Base-by-base conservation (phyloP, 768 basidiomycete genomes). In the Rubroboletus satanas region DNA sequence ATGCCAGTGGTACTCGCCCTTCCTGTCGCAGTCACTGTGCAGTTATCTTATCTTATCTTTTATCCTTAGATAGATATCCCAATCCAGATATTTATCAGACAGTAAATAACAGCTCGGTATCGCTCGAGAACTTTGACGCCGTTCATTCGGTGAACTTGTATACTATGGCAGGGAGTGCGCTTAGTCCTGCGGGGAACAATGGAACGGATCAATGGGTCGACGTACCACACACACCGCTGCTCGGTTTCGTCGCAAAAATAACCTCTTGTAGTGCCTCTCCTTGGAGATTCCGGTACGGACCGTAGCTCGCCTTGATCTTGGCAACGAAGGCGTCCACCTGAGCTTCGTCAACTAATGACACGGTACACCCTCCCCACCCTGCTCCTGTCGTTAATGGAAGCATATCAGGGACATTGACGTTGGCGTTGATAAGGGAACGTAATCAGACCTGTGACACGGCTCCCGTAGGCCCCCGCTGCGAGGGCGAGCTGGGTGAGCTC, bases 351-450 rank as follows among this genome's bases (percentile, higher is more conserved):
- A 94, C 85, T 18, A 94, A 79, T 7, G 89, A 91, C 21, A 94
- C 87, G 0, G 88, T 88, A 64, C 91, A 93, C 6, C 93, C 93
- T 36, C 93, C 93, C 92, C 92, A 96, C 4, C 91, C 92, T 0
- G 92, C 92, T 29, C 90, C 88, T 89, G 56, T 5, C 45, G 14
- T 28, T 2, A 10, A 54, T 5, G 17, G 33, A 45, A 44, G 9
- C 21, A 3, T 18, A 39, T 55, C 18, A 45, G 45, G 2, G 10
- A 10, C 9, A 2, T 42, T 11, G 26, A 9, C 23, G 4, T 14
- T 10, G 4, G 7, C 12, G 4, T 17, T 12, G 15, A 54, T 4
- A 31, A 14, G 10, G 45, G 8, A 48, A 33, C 7, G 11, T 14
- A n/a, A 32, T 14, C 54, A 17, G 44, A 85, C 90, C 90, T 18